A percentile compares a stretch with the other conserved stretches of the same genome.
Evolutionary conservation across 2,329 filamentous ascomycete genomes (phyloP).

Genomic region (Penicillium sclerotigenum): DNA sequence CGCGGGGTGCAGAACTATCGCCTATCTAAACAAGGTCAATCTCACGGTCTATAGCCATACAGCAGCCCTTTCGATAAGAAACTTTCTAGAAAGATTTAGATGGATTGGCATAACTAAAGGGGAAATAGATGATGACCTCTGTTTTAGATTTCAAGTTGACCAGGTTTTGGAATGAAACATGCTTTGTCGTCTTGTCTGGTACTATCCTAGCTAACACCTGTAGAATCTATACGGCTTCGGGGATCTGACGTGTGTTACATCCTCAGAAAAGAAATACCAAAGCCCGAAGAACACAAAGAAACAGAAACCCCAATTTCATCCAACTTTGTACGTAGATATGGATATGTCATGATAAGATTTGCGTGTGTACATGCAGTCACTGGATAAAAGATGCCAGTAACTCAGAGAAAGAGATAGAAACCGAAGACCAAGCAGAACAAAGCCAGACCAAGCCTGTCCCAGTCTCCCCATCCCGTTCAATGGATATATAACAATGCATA

Average conservation of each 20-base stretch:
- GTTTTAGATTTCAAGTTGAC: background rate
- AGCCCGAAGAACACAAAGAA: too few species aligned
- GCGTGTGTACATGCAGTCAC: background rate
- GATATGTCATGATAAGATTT: background rate
- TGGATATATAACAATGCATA: background rate
- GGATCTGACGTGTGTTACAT: background rate
- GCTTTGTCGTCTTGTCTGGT: background rate
- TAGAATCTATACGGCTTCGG: background rate
- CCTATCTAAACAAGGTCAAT: too few species aligned
- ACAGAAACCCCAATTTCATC: background rate
- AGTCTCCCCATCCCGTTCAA: background rate
- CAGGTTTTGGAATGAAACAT: background rate
- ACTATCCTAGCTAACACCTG: background rate
- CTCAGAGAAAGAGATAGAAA: background rate
- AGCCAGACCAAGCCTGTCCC: too few species aligned
- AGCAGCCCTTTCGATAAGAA: too few species aligned
- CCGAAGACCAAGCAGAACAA: background rate
- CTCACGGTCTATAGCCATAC: too few species aligned
- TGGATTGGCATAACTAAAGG: too few species aligned
- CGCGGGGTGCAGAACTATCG: too few species aligned
- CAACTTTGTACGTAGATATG: background rate
- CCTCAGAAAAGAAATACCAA: background rate
- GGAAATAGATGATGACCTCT: background rate
- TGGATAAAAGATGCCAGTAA: background rate
- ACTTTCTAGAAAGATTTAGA: too few species aligned